phyloP scores from a whole-genome alignment of 1,139 yeast species.

The Hansenula lynferdii region DNA sequence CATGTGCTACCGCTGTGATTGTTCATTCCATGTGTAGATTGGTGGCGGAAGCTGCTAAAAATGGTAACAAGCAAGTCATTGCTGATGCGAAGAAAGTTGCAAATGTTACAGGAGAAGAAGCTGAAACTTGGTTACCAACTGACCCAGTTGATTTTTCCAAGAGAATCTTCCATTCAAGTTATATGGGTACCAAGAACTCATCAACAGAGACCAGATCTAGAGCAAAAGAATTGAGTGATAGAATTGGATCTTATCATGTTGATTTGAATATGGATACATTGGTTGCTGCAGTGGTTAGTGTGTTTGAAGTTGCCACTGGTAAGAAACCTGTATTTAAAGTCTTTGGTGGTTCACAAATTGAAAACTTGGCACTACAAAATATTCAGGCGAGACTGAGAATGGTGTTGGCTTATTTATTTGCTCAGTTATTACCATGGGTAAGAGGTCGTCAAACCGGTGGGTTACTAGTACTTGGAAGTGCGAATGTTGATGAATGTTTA shows the following conservation, averaged over 20 bases:
- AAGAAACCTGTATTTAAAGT: constrained; percentile 82
- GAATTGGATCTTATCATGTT: constrained; percentile 84
- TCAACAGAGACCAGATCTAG: constrained; percentile 80
- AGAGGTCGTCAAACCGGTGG: constrained; percentile 66
- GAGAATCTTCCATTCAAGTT: constrained; percentile 79
- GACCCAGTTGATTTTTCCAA: constrained; percentile 74
- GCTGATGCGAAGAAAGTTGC: constrained; percentile 67
- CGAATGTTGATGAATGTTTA: constrained; percentile 96
- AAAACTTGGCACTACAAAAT: constrained; percentile 89
- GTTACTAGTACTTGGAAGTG: constrained; percentile 85
- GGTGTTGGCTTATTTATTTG: constrained; percentile 91
- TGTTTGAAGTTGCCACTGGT: constrained; percentile 89
- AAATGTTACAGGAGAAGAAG: constrained; percentile 35
- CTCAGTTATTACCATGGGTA: constrained; percentile 94
- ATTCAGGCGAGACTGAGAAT: constrained; percentile 94
- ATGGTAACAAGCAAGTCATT: constrained; percentile 70
- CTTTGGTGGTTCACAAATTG: constrained; percentile 90
- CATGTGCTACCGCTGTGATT: constrained; percentile 95
- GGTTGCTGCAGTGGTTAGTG: constrained; percentile 65
- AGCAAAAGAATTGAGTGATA: constrained; percentile 70
- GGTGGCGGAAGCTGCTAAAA: constrained; percentile 61
- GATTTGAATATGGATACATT: constrained; percentile 88
- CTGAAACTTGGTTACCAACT: constrained; percentile 57
- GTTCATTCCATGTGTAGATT: constrained; percentile 92
- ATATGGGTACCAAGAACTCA: constrained; percentile 95